Percentiles rank a stretch among this genome's conserved stretches.
Evolutionary conservation across 352 stramenopile species (phyloP).

Genomic region (Nothophytophthora sp.): DNA sequence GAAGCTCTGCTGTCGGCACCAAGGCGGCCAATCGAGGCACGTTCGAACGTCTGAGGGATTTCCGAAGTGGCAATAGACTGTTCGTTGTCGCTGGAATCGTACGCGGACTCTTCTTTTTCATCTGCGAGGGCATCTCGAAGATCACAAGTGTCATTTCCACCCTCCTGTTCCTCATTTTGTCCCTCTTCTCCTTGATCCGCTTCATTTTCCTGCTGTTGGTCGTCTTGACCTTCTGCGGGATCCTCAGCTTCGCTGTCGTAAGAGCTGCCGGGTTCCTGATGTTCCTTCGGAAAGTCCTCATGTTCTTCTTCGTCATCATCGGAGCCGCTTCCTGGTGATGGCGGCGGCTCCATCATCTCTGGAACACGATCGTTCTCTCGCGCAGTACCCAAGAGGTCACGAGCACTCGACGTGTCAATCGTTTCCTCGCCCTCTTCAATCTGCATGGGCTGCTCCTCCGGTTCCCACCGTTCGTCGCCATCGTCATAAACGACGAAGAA

Average conservation of each 20-base stretch:
- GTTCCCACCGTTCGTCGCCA: conserved; percentile 80
- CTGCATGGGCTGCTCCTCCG: conserved; percentile 27
- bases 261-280: neutral
- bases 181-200: neutral
- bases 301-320: conserved; percentile 27
- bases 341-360: conserved; percentile 47
- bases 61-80: conserved; percentile 48
- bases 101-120: neutral
- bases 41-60: conserved; percentile 44
- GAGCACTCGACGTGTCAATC: conserved; percentile 5
- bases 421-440: conserved; percentile 34
- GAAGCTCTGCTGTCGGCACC: conserved; percentile 1
- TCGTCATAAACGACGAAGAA: conserved; percentile 83
- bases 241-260: conserved; percentile 6
- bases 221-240: neutral
- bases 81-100: conserved; percentile 30
- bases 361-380: neutral
- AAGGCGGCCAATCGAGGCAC: neutral
- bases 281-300: conserved; percentile 10
- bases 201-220: neutral
- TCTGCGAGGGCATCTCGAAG: neutral
- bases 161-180: neutral
- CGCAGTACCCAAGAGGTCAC: conserved; percentile 5
- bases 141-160: neutral
- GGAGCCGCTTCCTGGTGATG: conserved; percentile 32